Percentiles rank a stretch among this genome's conserved stretches.
Conservation (phyloP, 805 yeast species). For the Brettanomyces bruxellensis region DNA sequence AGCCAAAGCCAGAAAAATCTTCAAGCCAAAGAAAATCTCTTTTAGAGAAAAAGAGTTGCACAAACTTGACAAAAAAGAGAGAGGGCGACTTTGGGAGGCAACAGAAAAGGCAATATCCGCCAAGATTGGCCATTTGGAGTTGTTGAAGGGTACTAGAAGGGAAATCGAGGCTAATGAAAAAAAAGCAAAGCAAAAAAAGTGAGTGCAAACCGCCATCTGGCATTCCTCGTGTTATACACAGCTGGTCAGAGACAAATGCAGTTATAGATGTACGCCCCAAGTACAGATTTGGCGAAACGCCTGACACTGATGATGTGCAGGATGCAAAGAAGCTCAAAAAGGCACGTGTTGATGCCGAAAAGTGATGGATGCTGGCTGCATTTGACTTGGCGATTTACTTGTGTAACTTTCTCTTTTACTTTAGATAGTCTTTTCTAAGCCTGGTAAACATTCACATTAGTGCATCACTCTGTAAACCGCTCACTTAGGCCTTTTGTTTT, state of each 20-base stretch:
- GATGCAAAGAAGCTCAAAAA: no score
- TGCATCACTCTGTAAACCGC: slow-evolving; percentile 17
- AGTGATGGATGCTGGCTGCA: no score
- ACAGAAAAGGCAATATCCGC: slow-evolving; percentile 85
- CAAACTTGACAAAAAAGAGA: slow-evolving; percentile 48
- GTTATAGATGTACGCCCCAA: slow-evolving; percentile 12
- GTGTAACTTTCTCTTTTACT: background rate
- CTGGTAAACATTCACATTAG: background rate
- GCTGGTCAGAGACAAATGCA: slow-evolving; percentile 18
- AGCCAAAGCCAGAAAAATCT: slow-evolving; percentile 65
- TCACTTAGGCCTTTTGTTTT: slow-evolving; percentile 7
- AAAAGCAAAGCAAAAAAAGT: slow-evolving; percentile 27
- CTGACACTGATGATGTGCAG: no score
- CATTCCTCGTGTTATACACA: background rate
- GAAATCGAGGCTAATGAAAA: slow-evolving; percentile 51
- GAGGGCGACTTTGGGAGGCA: slow-evolving; percentile 9
- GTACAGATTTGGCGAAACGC: slow-evolving; percentile 10
- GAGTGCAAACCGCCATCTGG: slow-evolving; percentile 2
- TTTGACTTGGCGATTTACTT: no score
- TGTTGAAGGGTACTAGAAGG: slow-evolving; percentile 85
- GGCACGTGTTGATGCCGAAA: no score
- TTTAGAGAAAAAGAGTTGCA: slow-evolving; percentile 35
- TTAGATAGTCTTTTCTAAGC: background rate
- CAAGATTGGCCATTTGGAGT: slow-evolving; percentile 89
- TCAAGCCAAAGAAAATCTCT: slow-evolving; percentile 56